Base-by-base conservation (phyloP, 352 stramenopile species). In the Nothophytophthora sp. region DNA sequence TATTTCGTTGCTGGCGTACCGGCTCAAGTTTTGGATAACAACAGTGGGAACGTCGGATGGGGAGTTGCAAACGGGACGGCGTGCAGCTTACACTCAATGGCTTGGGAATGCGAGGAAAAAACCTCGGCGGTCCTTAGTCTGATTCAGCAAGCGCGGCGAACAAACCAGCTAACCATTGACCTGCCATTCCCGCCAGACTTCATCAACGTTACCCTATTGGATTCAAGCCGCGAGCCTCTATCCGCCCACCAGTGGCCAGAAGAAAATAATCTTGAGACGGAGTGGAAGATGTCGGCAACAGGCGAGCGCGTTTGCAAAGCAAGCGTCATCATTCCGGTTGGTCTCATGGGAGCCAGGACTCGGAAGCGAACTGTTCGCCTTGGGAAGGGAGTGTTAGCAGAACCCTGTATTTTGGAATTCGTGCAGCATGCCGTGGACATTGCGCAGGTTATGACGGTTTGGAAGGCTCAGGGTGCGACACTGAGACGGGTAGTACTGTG, bases 391-490 rank as follows among this genome's bases (percentile, higher is more conserved):
- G 16, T 51, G 8, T 40, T 38, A 15, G 16, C 4, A 16, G 56
- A 37, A 9, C 18, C 40, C 4, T 7, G 39, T 7, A 23, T 46
- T n/a, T 5, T 61, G 2, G 19, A 45, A 3, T 61, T 32, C 23
- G 12, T 25, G 6, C 29, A 52, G 12, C 60, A 60, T 35, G 53
- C 53, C 10, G 60, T 69, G 6, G 53, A 69, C 20, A 8, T 69
- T 2, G 52, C 41, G 2, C 13, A 43, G 2, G 48, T 60, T 2
- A 54, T 63, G n/a, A 60, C 50, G 6, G 45, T 61, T 0, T 61
- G 46, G 50, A 69, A 69, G 15, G 52, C 60, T 1, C 60, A 63
- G 34, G 44, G 60, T 9, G 32, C 43, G 4, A 69, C 53, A 19
- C 15, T 69, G 0, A 43, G 46, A 6, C 42, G 60, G 0, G 53